Base-by-base conservation (phyloP, 164 flowering plant genomes). In the Warburgia ugandensis region DNA sequence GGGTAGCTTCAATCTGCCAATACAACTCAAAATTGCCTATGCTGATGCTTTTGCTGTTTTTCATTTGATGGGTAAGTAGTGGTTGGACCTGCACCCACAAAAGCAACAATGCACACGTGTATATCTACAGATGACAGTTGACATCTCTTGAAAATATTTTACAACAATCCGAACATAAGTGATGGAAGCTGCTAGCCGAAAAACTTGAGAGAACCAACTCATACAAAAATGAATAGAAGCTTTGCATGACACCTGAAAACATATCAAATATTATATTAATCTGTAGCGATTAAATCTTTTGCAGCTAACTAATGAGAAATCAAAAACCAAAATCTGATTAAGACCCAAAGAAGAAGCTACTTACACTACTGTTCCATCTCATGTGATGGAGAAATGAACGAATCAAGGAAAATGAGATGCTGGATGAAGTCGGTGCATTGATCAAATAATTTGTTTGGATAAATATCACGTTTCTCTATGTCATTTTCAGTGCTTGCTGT, bases 401-500 rank as follows among this genome's bases (percentile, higher is more conserved):
- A 27, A 23, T n/a, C 49, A 45, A 45, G n/a, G n/a, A 27, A 25
- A 14, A 20, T 12, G 3, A 9, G 17, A 25, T 29, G 21, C 16
- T 5, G 10, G 27, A 22, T 2, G 21, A 13, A 27, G 17, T 17
- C 29, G 14, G 6, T 33, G 32, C n/a, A 14, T 37, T 26, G 42
- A 29, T 26, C 11, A 27, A 23, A 30, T n/a, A 29, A 29, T 14
- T n/a, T 53, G 29, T 29, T 19, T 29, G 11, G 11, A 20, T 21
- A 20, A 12, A 35, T 25, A 49, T 26, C 6, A 22, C n/a, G 2
- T 22, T 41, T 12, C 59, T 9, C 52, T 76, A 83, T 22, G 77
- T 62, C 83, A 83, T 76, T 62, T 92, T 79, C 60, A 92, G 61
- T 35, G 96, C 99, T 43, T 80, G 77, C 58, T 86, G 83, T 58